Evolutionary conservation across 805 yeast genomes (phyloP), one percentile per base, ranked within the genome.

Genomic region (Ascoidea asiatica): DNA sequence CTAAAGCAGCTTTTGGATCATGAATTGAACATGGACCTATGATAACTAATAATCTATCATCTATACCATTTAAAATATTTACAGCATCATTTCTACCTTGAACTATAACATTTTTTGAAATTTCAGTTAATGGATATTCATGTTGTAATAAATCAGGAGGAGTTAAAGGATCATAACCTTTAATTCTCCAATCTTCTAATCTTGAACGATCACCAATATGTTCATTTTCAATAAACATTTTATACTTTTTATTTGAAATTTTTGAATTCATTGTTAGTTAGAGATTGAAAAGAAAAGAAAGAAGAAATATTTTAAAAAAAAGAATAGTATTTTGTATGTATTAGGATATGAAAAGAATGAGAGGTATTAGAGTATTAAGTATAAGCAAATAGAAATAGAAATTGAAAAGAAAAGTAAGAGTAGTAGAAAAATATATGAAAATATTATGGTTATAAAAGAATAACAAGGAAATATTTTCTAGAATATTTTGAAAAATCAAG

Each of bases 1-100:
- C 97, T 50, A 84, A 60, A 5, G 97, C 98, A 33, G 96, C 95
- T 40, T 65, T 72, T 33, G 96, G 87, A 61, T 92, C 98, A 61
- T 92, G 97, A 51, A 92, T 79, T 5, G 97, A 90, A 64, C 98
- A 92, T 44, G 98, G 98, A 1, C 98, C 98, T 50, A 92, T 85
- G 33, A 92, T 87, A 23, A 92, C 80, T 39, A 92, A 71, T 52
- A 90, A 64, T 52, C 97, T 73, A 65, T 90, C 98, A 57, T 87
- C 95, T 48, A 73, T 69, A 44, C 95, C 95, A 47, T 79, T 70
- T 43, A 90, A 64, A 51, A 90, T 78, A 41, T 78, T 73, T 44
- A 78, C 72, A 3, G 94, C 79, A 20, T 73, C 80, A 50, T 81
- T 74, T 66, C 97, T 77, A 41, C 92, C 96, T 42, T 72, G 65